Percentiles rank a stretch among this genome's conserved stretches.
Evolutionary conservation across 2,329 filamentous ascomycete genomes (phyloP).

Genomic region (Fusarium agapanthi): DNA sequence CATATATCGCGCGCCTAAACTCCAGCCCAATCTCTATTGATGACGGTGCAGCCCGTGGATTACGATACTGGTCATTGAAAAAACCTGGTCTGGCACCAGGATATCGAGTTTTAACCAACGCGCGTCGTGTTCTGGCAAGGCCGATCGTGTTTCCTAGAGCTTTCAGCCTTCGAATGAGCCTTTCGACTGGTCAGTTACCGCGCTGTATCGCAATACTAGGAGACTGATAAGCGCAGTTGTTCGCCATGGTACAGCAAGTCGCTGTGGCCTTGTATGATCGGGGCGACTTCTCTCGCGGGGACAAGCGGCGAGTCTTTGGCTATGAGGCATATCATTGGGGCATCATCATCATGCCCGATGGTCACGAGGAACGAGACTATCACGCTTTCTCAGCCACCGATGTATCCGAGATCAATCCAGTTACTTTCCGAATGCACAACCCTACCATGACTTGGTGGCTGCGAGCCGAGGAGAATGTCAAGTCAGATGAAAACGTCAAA

Average conservation of each 20-base stretch:
- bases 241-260: conserved; percentile 26
- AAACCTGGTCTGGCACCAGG: not conserved
- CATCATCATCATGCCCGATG: conserved; percentile 40
- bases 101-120: not conserved
- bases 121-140: not conserved
- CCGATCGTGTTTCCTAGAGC: not conserved
- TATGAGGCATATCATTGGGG: conserved; percentile 47
- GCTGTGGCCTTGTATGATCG: conserved; percentile 43
- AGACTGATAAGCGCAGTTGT: not conserved
- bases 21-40: not conserved
- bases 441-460: conserved; percentile 48
- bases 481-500: conserved; percentile 34
- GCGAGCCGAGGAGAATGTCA: conserved; percentile 19
- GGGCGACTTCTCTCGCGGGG: conserved; percentile 40
- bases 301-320: conserved; percentile 35
- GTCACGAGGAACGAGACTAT: conserved; percentile 5
- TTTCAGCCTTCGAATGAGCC: not conserved
- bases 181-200: not conserved
- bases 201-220: not conserved
- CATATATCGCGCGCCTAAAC: not conserved
- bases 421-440: conserved; percentile 45
- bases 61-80: not conserved
- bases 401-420: conserved; percentile 41
- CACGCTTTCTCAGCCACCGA: conserved; percentile 45
- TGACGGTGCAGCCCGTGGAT: not conserved